Base-by-base conservation (phyloP, 2,329 filamentous ascomycete genomes). In the Penicillium sp. region DNA sequence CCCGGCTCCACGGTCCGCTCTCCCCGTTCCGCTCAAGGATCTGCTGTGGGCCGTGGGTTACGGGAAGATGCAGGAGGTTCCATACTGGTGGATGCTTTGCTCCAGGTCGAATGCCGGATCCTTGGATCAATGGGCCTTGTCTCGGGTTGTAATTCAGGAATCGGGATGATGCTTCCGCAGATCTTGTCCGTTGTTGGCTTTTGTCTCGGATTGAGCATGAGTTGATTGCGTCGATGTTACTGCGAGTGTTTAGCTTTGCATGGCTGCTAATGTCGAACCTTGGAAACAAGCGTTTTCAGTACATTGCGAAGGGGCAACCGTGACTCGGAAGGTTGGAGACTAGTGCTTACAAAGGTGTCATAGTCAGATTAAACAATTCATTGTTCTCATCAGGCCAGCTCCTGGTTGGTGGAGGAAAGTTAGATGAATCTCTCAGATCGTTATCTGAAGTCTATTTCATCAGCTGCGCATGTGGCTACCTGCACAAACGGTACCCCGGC, bases 1-100 rank as follows among this genome's bases (percentile, higher is more conserved):
- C 54, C 42, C 26, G 14, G n/a, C 51, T 27, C 43, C 22, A 45
- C 54, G 35, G 47, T n/a, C 53, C 59, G 46, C 14, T 16, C 13
- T 49, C 49, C 39, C 35, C 43, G 49, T 46, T 51, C 39, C 45
- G 31, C 45, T 11, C 6, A 19, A 42, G 19, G 11, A 29, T 4
- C 10, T 48, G 37, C 29, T 14, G 29, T 13, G 29, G 29, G 4
- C 29, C 26, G 16, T n/a, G 26, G 35, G 24, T 22, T 33, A 24
- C 39, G 47, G 49, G 31, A 52, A 5, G 29, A 22, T 55, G 47
- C 56, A 55, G 50, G 8, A 19, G 35, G 35, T 39, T 19, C 35
- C 35, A 19, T 39, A 19, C n/a, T n/a, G 9, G 35, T n/a, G 33
- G 33, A 16, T 31, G 29, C 29, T 31, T 5, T 35, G 33, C 16